These are phyloP conservation scores for Podila epigama DNA, from an alignment of 192 early-diverging fungal genomes.

Conservation along the genomic window DNA sequence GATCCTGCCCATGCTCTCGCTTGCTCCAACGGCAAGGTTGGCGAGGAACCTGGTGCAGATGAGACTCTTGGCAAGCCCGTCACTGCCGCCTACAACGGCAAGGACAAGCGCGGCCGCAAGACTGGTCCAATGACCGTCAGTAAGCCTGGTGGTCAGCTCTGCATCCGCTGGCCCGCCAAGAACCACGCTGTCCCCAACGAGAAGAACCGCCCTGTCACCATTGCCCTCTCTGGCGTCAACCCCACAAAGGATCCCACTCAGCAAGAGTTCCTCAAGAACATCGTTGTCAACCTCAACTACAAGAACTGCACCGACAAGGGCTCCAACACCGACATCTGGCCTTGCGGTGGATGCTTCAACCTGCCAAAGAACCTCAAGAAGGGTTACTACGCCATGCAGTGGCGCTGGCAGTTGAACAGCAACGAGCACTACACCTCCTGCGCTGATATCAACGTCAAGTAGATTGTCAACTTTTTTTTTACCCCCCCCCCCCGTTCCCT, in stretches of 20 bases:
- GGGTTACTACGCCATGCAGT: constrained; percentile 34
- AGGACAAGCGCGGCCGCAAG: constrained; percentile 31
- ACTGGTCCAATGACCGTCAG: constrained; percentile 12
- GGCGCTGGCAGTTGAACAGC: constrained; percentile 43
- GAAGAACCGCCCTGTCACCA: constrained; percentile 32
- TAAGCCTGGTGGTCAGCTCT: constrained; percentile 30
- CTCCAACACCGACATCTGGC: constrained; percentile 34
- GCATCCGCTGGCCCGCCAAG: constrained; percentile 50
- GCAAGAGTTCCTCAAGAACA: constrained; percentile 28
- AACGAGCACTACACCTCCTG: constrained; percentile 42
- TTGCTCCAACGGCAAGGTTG: constrained; percentile 33
- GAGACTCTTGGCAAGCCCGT: constrained; percentile 30
- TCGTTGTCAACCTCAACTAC: constrained; percentile 21
- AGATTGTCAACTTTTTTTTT: background rate
- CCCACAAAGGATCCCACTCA: constrained; percentile 26
- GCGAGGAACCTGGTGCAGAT: constrained; percentile 41
- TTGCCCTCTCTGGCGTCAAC: constrained; percentile 17
- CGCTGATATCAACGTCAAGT: constrained; percentile 25
- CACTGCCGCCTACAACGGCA: constrained; percentile 25
- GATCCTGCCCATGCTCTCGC: constrained; percentile 7
- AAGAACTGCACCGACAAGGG: constrained; percentile 46
- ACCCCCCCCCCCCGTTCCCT: background rate
- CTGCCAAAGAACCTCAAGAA: constrained; percentile 13
- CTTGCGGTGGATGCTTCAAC: constrained; percentile 47
- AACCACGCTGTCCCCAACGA: constrained; percentile 39